Evolutionary conservation across 2,329 filamentous ascomycete genomes (phyloP), one percentile per base, ranked within the genome.

Genomic region (Mycosphaerella sp.): DNA sequence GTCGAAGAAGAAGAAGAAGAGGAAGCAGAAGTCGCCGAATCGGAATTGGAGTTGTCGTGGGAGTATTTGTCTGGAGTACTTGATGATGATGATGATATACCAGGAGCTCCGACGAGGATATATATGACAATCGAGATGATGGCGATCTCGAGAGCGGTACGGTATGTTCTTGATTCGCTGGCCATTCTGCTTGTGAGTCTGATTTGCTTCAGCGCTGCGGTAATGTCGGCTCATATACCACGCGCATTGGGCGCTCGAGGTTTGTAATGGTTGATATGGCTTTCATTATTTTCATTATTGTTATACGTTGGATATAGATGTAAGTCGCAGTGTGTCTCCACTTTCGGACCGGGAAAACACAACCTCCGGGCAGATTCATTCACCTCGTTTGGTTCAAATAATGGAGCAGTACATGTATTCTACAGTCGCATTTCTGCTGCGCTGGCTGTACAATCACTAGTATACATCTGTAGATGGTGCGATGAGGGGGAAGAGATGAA

Each of bases 141-240:
- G 18, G 58, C 61, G 25, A 67, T 57, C 57, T 69, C 66, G 5
- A 67, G 18, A 7, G 62, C 44, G 4, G 64, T 68, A 9, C 66
- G 61, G 48, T 59, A 66, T n/a, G 18, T 44, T 43, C 40, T n/a
- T 17, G 47, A 42, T 39, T 48, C 35, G 35, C 35, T 40, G 16
- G 45, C 27, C 44, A 47, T 47, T 25, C 7, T 25, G 21, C n/a
- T 30, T 36, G 18, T 13, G 30, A 34, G 30, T 25, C 7, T 25
- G 4, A 25, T 6, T 34, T 34, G 6, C 30, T 34, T n/a, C 30
- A 34, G 30, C 10, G 13, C 10, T 8, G 30, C 30, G 7, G 30
- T 8, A n/a, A 25, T 25, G 2, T 25, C 7, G 21, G 4, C 2
- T 25, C 21, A 6, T 25, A 6, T 25, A 25, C 21, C 21, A 25